phyloP scores from a whole-genome alignment of 1,284 basidiomycete species.

The Pyrrhoderma noxium region DNA sequence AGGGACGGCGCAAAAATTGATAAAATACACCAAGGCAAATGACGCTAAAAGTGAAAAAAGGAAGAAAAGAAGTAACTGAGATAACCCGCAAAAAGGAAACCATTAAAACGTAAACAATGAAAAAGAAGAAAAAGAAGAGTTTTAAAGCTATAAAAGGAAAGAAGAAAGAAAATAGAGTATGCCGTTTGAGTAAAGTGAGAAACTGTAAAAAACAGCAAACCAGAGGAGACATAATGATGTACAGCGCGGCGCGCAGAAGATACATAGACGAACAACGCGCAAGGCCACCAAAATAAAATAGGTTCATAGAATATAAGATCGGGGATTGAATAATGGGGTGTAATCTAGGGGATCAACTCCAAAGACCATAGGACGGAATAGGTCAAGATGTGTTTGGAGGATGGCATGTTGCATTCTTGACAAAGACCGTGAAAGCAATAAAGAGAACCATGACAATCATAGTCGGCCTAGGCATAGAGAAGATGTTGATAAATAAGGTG shows the following conservation, averaged over 20 bases:
- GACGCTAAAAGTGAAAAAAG: background rate
- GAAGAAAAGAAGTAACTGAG: background rate
- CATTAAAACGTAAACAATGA: constrained; percentile 1
- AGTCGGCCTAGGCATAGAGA: too few relatives aligned
- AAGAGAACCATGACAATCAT: too few relatives aligned
- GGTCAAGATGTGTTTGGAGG: background rate
- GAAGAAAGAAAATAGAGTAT: background rate
- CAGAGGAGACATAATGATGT: constrained; percentile 12
- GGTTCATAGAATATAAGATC: constrained; percentile 2
- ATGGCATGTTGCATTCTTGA: background rate
- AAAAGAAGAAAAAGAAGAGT: background rate
- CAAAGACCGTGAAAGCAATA: background rate
- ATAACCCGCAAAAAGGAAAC: constrained; percentile 3
- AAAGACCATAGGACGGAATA: background rate
- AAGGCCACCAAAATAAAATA: constrained; percentile 13
- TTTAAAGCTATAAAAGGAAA: background rate
- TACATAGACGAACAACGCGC: constrained; percentile 9
- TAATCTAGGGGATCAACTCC: constrained; percentile 1
- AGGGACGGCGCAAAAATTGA: background rate
- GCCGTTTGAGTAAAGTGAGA: background rate
- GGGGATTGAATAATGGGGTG: background rate
- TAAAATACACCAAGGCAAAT: constrained; percentile 8
- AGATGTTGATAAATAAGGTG: constrained; percentile 1
- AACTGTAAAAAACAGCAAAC: constrained; percentile 2
- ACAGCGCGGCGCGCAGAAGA: constrained; percentile 12